Percentiles rank a stretch among this genome's conserved stretches.
phyloP scores from a whole-genome alignment of 495 filamentous ascomycete genomes.

The Talaromyces liani region DNA sequence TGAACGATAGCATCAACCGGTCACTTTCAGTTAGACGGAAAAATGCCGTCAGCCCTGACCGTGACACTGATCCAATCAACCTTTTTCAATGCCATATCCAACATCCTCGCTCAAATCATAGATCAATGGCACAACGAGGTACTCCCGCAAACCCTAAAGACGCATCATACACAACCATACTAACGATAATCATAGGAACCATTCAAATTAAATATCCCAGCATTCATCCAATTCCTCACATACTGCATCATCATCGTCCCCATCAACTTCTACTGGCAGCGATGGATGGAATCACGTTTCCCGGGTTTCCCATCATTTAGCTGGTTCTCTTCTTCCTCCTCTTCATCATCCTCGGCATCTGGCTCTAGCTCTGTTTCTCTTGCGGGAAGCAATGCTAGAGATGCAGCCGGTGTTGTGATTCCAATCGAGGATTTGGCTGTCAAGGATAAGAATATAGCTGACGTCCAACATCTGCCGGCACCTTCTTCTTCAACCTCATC shows the following conservation, averaged over 20 bases:
- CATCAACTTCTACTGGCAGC: conserved; percentile 84
- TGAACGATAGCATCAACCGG: not conserved
- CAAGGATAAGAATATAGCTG: conserved; percentile 43
- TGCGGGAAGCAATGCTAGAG: conserved; percentile 10
- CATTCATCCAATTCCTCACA: conserved; percentile 70
- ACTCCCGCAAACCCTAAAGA: not conserved
- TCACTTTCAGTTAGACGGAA: not conserved
- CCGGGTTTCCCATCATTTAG: conserved; percentile 38
- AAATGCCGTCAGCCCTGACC: conserved; percentile 47
- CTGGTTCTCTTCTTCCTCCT: conserved; percentile 43
- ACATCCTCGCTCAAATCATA: conserved; percentile 74
- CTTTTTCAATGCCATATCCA: conserved; percentile 66
- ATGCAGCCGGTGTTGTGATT: conserved; percentile 24
- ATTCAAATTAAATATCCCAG: conserved; percentile 47
- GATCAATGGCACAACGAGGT: conserved; percentile 60
- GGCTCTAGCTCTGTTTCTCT: conserved; percentile 25
- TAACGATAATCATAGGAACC: conserved; percentile 16
- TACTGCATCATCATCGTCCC: conserved; percentile 72
- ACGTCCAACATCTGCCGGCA: conserved; percentile 29
- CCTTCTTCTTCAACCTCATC: not conserved
- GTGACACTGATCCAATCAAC: conserved; percentile 63
- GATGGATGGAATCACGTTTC: conserved; percentile 46
- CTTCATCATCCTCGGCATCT: not conserved
- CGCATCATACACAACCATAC: not conserved
- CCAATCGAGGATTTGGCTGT: conserved; percentile 27